Percentiles rank a stretch among this genome's conserved stretches.
phyloP scores from a whole-genome alignment of 2,329 filamentous ascomycete species.

The Neurospora sp. region DNA sequence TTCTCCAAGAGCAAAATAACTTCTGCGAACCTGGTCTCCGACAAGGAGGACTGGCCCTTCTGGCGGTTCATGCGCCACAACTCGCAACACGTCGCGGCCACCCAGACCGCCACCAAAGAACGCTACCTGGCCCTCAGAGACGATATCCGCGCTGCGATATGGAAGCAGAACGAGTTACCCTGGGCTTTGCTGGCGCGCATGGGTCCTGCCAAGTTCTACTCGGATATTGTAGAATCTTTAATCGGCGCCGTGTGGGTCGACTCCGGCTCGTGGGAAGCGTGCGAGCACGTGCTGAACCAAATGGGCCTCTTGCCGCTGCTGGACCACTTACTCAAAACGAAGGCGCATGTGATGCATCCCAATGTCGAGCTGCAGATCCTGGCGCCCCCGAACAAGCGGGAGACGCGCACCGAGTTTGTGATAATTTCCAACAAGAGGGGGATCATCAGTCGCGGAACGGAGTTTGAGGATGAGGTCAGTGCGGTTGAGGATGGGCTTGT shows the following conservation, averaged over 20 bases:
- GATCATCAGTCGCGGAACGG: neutral
- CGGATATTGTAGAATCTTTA: slow-evolving; percentile 71
- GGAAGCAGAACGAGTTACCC: slow-evolving; percentile 49
- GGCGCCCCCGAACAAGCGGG: slow-evolving; percentile 22
- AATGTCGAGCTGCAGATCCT: slow-evolving; percentile 59
- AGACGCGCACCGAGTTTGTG: neutral
- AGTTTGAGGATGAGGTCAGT: slow-evolving; percentile 28
- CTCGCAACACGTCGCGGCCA: slow-evolving; percentile 34
- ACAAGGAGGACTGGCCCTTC: slow-evolving; percentile 33
- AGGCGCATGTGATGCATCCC: slow-evolving; percentile 49
- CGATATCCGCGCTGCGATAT: slow-evolving; percentile 40
- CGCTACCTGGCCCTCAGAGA: slow-evolving; percentile 39
- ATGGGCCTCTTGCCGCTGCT: slow-evolving; percentile 59
- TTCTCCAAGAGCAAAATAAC: neutral
- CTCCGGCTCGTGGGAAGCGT: slow-evolving; percentile 50
- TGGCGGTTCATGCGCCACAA: slow-evolving; percentile 62
- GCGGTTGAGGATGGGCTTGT: slow-evolving; percentile 6
- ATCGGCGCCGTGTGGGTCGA: slow-evolving; percentile 82
- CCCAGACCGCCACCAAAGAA: slow-evolving; percentile 32
- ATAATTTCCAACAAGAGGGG: neutral
- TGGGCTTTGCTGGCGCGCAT: slow-evolving; percentile 64
- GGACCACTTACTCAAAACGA: slow-evolving; percentile 46
- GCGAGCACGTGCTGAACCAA: slow-evolving; percentile 47
- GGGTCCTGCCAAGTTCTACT: slow-evolving; percentile 65
- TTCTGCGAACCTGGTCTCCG: slow-evolving; percentile 11